A percentile compares a stretch with the other conserved stretches of the same genome.
phyloP scores from a whole-genome alignment of 371 early-diverging fungal species.

The Apophysomyces variabilis region DNA sequence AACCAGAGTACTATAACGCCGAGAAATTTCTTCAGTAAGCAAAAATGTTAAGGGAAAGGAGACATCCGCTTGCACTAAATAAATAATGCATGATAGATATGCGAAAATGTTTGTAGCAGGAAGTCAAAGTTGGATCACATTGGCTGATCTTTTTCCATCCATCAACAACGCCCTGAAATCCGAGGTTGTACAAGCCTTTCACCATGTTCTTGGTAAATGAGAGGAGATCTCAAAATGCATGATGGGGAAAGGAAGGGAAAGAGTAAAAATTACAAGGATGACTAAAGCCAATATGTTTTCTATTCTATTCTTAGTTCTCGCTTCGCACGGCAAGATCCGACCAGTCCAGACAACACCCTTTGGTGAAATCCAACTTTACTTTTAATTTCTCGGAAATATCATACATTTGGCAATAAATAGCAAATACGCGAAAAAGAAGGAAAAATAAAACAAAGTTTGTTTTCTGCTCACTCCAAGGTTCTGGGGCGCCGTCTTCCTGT shows the following conservation, averaged over 20 bases:
- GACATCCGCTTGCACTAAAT: background rate
- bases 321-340: too few relatives aligned
- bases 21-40: slow-evolving; percentile 14
- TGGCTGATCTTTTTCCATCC: slow-evolving; percentile 3
- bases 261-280: too few relatives aligned
- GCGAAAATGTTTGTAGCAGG: slow-evolving; percentile 8
- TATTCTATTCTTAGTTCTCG: too few relatives aligned
- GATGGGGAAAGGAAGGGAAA: too few relatives aligned
- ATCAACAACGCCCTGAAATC: slow-evolving; percentile 4
- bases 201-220: slow-evolving; percentile 14
- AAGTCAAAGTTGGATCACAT: background rate
- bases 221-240: too few relatives aligned
- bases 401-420: slow-evolving; percentile 7
- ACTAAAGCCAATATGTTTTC: too few relatives aligned
- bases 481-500: slow-evolving; percentile 38
- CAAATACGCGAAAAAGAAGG: slow-evolving; percentile 6
- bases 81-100: background rate
- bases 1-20: background rate
- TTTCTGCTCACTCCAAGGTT: slow-evolving; percentile 23
- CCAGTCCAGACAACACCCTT: too few relatives aligned
- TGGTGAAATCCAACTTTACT: slow-evolving; percentile 1
- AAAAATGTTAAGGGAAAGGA: background rate
- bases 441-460: slow-evolving; percentile 8
- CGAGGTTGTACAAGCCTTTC: slow-evolving; percentile 13
- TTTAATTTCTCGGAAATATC: background rate